These are phyloP conservation scores for Stagonosporopsis cucurbitacearum DNA, from an alignment of 2,329 filamentous ascomycete genomes.

Conservation along the genomic window DNA sequence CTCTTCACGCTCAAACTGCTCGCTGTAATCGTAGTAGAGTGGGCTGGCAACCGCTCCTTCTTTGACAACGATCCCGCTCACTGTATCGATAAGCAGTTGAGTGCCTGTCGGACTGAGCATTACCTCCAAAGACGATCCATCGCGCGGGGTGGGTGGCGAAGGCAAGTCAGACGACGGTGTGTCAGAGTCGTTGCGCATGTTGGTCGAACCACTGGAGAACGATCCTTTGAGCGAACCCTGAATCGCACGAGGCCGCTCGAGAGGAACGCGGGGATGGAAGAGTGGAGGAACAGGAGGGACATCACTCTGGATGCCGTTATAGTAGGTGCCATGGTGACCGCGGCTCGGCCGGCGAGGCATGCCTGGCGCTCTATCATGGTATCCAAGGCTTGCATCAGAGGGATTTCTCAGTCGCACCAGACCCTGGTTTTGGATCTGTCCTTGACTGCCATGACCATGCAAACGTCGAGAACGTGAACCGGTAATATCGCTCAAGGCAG, in stretches of 20 bases:
- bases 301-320: constrained; percentile 19
- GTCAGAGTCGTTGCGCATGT: constrained; percentile 47
- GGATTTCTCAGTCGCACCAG: constrained; percentile 34
- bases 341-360: constrained; percentile 23
- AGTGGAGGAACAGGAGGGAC: constrained; percentile 35
- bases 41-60: constrained; percentile 21
- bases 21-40: constrained; percentile 49
- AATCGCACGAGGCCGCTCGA: constrained; percentile 29
- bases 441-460: constrained; percentile 22
- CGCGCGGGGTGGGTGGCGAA: constrained; percentile 53
- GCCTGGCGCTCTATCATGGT: constrained; percentile 24
- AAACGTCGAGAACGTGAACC: constrained; percentile 27
- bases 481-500: constrained; percentile 52
- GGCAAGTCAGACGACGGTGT: constrained; percentile 54
- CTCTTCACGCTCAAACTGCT: constrained; percentile 44
- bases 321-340: constrained; percentile 21
- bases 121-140: constrained; percentile 46
- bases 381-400: constrained; percentile 34
- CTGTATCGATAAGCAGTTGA: constrained; percentile 37
- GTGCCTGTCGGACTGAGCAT: constrained; percentile 25
- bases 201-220: constrained; percentile 40
- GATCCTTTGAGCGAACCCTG: constrained; percentile 34
- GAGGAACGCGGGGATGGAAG: constrained; percentile 27
- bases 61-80: constrained; percentile 37
- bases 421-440: constrained; percentile 8